Evolutionary conservation across 306 rosid genomes (phyloP), one percentile per base, ranked within the genome.

Genomic region (Dalbergia cultrata): DNA sequence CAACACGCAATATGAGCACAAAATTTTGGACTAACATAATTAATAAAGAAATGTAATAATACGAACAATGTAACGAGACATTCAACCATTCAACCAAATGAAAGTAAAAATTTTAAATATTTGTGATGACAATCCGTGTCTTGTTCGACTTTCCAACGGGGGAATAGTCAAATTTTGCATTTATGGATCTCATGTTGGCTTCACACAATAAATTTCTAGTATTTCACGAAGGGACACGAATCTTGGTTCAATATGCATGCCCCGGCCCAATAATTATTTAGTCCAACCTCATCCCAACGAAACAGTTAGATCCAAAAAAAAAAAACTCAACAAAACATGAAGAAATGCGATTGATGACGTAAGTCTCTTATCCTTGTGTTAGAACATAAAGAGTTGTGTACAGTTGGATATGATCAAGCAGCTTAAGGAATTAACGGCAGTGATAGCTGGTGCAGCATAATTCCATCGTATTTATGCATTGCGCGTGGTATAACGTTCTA

Each of bases 121-220:
- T 58, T 69, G 31, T 45, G 52, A 69, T 31, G 37, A 26, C 18
- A 39, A 39, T 67, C 41, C 26, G 60, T 61, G 49, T 44, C 66
- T 76, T 76, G 53, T 44, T 7, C 62, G 13, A 82, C 69, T 57
- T 9, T 59, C 50, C 3, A 45, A 50, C 76, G 4, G 13, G 8
- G 44, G 86, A 22, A 71, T 13, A 13, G 74, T 82, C 86, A 77
- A 77, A 70, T 33, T 19, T 52, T 26, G 47, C 64, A 44, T 61
- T 66, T 64, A 62, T 77, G 70, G 54, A 43, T 61, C 11, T 6
- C 13, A 61, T 26, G 26, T 21, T 43, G 5, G 58, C 66, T 50
- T 45, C 61, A 45, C 17, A 77, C 31, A 13, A 61, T 7, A 70
- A 70, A 70, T 52, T 41, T 70, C 33, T 47, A 6, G 12, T 47